These are phyloP conservation scores for Suhomyces choctaworum DNA, from an alignment of 1,139 yeast genomes.

Conservation along the genomic window DNA sequence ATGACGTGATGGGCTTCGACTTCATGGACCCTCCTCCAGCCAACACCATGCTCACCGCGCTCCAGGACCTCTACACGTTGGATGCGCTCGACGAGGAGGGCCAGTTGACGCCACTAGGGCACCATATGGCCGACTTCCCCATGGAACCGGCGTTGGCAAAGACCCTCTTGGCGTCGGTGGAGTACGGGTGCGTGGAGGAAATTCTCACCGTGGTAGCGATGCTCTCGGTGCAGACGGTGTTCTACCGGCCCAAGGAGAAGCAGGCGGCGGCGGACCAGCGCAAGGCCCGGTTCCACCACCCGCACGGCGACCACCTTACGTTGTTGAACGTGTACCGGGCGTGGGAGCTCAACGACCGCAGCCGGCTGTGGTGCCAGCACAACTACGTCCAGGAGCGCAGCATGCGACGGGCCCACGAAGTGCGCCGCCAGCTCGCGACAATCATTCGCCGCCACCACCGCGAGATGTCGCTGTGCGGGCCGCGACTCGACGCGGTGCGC, in stretches of 20 bases:
- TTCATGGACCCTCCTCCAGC: constrained; percentile 95
- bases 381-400: constrained; percentile 82
- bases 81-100: constrained; percentile 86
- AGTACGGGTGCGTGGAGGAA: constrained; percentile 78
- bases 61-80: constrained; percentile 79
- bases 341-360: constrained; percentile 67
- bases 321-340: constrained; percentile 74
- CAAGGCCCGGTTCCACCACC: constrained; percentile 72
- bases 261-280: constrained; percentile 72
- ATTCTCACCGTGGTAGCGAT: constrained; percentile 83
- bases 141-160: constrained; percentile 93
- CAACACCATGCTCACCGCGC: constrained; percentile 70
- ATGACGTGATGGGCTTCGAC: constrained; percentile 75
- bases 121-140: constrained; percentile 88
- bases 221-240: constrained; percentile 85
- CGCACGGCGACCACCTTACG: constrained; percentile 86
- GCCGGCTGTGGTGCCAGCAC: constrained; percentile 77
- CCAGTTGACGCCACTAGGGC: constrained; percentile 68
- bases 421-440: constrained; percentile 64
- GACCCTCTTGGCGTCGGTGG: constrained; percentile 72
- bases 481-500: constrained; percentile 62
- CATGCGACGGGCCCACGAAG: constrained; percentile 75
- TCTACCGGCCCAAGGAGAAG: constrained; percentile 81
- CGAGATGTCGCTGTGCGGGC: constrained; percentile 59
- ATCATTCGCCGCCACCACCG: constrained; percentile 61